Conservation (phyloP, 495 filamentous ascomycete genomes). For the Endocarpon pusillum region DNA sequence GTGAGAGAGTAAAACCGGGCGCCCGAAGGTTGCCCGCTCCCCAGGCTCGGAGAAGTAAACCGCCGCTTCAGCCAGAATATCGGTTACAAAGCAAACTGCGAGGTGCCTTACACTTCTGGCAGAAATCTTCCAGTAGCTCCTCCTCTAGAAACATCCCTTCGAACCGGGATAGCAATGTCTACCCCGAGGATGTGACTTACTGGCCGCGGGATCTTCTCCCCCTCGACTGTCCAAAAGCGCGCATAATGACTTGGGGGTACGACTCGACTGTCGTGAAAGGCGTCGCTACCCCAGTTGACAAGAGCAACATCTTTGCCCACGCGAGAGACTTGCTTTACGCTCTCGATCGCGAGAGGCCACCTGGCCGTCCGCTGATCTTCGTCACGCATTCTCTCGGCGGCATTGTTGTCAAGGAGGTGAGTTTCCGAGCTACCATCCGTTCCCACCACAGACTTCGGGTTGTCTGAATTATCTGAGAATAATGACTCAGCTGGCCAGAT, state of each 20-base stretch:
- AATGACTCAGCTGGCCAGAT: no score
- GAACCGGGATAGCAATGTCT: neutral
- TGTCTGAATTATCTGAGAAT: no score
- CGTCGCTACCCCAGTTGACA: neutral
- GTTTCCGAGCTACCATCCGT: no score
- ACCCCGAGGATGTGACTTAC: neutral
- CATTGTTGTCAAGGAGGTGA: neutral
- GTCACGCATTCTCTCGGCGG: neutral
- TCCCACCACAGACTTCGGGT: no score
- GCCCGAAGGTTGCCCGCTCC: neutral
- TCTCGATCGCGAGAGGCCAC: neutral
- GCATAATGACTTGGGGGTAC: conserved; percentile 16
- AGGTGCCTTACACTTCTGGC: neutral
- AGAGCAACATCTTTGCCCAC: neutral
- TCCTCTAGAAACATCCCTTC: neutral
- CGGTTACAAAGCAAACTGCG: neutral
- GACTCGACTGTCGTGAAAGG: conserved; percentile 10
- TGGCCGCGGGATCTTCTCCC: conserved; percentile 6
- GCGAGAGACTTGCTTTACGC: neutral
- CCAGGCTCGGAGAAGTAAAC: neutral
- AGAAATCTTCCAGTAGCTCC: no score
- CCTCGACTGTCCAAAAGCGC: conserved; percentile 9
- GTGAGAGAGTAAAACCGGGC: neutral
- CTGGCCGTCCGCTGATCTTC: neutral
- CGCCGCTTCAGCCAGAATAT: neutral